Evolutionary conservation across 2,329 filamentous ascomycete species (phyloP).

Genomic region (Pleomassaria siparia): DNA sequence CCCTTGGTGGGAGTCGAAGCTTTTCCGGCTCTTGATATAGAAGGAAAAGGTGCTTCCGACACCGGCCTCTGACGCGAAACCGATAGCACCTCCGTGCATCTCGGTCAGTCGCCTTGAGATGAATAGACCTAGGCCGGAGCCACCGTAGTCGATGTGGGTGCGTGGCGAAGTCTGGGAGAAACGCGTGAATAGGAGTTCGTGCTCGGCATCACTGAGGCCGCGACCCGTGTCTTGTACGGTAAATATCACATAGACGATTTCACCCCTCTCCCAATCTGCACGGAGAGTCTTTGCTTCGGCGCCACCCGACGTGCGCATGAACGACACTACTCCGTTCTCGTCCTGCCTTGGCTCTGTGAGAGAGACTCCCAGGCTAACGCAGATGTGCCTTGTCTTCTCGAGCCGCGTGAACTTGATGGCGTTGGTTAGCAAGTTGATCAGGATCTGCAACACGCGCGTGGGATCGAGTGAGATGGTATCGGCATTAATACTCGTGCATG

Average conservation of each 20-base stretch:
- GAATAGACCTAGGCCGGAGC: slow-evolving; percentile 40
- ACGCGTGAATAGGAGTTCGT: slow-evolving; percentile 33
- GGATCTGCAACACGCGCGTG: slow-evolving; percentile 46
- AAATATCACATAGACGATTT: slow-evolving; percentile 30
- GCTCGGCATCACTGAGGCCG: slow-evolving; percentile 33
- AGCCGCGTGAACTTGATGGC: slow-evolving; percentile 51
- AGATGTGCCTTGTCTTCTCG: slow-evolving; percentile 37
- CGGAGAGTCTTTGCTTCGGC: slow-evolving; percentile 17
- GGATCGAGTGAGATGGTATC: slow-evolving; percentile 48
- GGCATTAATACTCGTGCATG: slow-evolving; percentile 36
- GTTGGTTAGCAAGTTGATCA: slow-evolving; percentile 45
- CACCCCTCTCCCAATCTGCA: slow-evolving; percentile 30
- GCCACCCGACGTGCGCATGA: not conserved
- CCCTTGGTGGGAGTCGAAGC: too few relatives aligned
- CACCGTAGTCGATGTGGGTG: slow-evolving; percentile 34
- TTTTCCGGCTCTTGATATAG: slow-evolving; percentile 29
- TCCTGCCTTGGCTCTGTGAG: not conserved
- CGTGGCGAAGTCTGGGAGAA: slow-evolving; percentile 39
- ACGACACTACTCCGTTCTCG: not conserved
- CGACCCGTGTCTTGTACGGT: slow-evolving; percentile 37
- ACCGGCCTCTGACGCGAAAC: slow-evolving; percentile 31
- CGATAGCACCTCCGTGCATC: slow-evolving; percentile 40
- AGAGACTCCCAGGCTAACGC: slow-evolving; percentile 40
- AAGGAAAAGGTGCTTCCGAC: slow-evolving; percentile 39
- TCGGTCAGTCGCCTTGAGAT: slow-evolving; percentile 40